Evolutionary conservation across 768 basidiomycete genomes (phyloP).

Genomic region (Gymnopilus dilepis): DNA sequence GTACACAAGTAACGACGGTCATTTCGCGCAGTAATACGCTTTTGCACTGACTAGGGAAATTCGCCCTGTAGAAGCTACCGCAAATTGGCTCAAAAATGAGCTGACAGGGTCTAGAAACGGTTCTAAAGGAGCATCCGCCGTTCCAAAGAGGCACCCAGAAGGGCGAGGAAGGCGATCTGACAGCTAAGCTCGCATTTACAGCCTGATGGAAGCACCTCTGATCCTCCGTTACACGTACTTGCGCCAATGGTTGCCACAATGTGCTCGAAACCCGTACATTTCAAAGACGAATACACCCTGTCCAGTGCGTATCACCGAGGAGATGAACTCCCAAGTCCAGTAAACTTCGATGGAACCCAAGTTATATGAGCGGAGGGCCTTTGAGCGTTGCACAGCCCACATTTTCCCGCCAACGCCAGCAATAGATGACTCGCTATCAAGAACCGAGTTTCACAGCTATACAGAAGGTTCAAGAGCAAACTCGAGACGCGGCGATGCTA

Average conservation of each 20-base stretch:
- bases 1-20: background rate
- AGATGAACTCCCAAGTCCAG: conserved; percentile 7
- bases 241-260: conserved; percentile 18
- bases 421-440: background rate
- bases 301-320: conserved; percentile 8
- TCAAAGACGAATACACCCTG: conserved; percentile 14
- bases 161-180: conserved; percentile 9
- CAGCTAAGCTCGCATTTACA: conserved; percentile 13
- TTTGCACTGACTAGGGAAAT: background rate
- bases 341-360: background rate
- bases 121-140: background rate
- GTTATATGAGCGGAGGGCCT: background rate
- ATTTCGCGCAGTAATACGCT: background rate
- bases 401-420: background rate
- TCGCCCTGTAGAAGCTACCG: conserved; percentile 6
- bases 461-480: background rate
- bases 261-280: conserved; percentile 1
- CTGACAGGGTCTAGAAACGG: background rate
- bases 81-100: background rate
- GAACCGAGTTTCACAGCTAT: background rate
- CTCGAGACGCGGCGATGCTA: background rate
- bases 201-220: conserved; percentile 19
- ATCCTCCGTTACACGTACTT: conserved; percentile 24
- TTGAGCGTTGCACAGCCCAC: background rate
- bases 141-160: background rate